Percentiles rank a stretch among this genome's conserved stretches.
Conservation (phyloP, 805 yeast genomes). For the Yarrowia divulgata region DNA sequence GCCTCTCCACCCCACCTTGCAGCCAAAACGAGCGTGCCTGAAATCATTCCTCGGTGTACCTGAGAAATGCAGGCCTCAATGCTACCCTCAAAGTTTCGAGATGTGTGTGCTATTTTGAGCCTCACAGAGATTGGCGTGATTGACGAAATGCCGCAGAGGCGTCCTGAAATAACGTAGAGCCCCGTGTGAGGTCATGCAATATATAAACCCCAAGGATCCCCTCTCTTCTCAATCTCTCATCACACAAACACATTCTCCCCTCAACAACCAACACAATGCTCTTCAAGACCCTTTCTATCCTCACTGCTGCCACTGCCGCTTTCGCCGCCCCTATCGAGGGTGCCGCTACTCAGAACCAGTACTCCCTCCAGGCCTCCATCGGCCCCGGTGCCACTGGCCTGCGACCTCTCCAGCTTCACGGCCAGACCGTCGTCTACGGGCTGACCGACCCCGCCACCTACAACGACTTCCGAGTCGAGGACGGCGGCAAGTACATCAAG, state of each 20-base stretch:
- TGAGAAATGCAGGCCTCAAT: constrained; percentile 11
- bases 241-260: not conserved
- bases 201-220: not conserved
- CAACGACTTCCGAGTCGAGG: constrained; percentile 13
- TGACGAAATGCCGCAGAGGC: constrained; percentile 12
- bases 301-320: constrained; percentile 15
- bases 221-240: not conserved
- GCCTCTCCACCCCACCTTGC: not conserved
- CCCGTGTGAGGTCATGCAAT: not conserved
- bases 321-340: constrained; percentile 3
- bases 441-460: constrained; percentile 4
- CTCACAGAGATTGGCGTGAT: constrained; percentile 7
- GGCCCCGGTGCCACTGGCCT: constrained; percentile 14
- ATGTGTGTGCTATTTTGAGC: constrained; percentile 11
- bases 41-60: not conserved
- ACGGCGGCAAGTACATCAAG: not conserved
- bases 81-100: constrained; percentile 21
- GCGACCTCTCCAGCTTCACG: constrained; percentile 8
- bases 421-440: constrained; percentile 4
- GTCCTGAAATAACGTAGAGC: not conserved
- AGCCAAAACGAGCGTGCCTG: constrained; percentile 7
- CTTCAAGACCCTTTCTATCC: constrained; percentile 14
- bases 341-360: not conserved
- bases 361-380: constrained; percentile 11
- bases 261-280: constrained; percentile 3